phyloP scores from a whole-genome alignment of 805 yeast genomes.

The Blastobotrys robertii region DNA sequence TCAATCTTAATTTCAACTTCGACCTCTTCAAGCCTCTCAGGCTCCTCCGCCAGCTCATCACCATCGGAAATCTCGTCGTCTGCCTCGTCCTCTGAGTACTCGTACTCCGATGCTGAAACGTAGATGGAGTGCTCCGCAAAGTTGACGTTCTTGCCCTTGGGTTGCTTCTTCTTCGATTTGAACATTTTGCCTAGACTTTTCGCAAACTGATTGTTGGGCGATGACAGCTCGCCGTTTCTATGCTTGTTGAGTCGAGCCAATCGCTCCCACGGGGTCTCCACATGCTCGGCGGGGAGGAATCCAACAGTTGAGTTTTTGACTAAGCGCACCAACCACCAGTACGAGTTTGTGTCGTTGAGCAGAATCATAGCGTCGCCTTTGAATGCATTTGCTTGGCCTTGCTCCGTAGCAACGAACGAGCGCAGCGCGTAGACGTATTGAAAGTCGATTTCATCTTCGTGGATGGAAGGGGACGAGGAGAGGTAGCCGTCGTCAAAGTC shows the following conservation, averaged over 20 bases:
- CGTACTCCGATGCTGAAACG: conserved; percentile 22
- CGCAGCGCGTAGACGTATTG: conserved; percentile 76
- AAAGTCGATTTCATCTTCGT: conserved; percentile 59
- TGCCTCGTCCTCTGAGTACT: conserved; percentile 18
- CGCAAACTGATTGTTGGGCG: conserved; percentile 5
- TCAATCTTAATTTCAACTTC: not conserved
- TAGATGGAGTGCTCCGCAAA: conserved; percentile 14
- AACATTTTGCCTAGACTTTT: conserved; percentile 10
- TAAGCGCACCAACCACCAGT: conserved; percentile 88
- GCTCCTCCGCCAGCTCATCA: conserved; percentile 5
- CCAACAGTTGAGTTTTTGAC: conserved; percentile 64
- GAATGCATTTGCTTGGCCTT: conserved; percentile 72
- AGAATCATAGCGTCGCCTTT: conserved; percentile 78
- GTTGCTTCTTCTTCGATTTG: conserved; percentile 10
- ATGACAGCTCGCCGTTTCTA: conserved; percentile 59
- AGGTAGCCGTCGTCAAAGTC: conserved; percentile 32
- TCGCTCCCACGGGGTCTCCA: conserved; percentile 86
- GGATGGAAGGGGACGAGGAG: conserved; percentile 55
- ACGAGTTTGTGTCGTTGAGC: conserved; percentile 80
- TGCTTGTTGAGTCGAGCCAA: conserved; percentile 87
- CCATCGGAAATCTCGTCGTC: conserved; percentile 15
- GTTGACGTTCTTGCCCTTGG: conserved; percentile 12
- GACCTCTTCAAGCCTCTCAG: conserved; percentile 1
- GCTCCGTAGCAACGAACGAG: conserved; percentile 86
- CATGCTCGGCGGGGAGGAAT: conserved; percentile 91